Evolutionary conservation across 192 early-diverging fungal genomes (phyloP).

Genomic region (Coemansia erecta): DNA sequence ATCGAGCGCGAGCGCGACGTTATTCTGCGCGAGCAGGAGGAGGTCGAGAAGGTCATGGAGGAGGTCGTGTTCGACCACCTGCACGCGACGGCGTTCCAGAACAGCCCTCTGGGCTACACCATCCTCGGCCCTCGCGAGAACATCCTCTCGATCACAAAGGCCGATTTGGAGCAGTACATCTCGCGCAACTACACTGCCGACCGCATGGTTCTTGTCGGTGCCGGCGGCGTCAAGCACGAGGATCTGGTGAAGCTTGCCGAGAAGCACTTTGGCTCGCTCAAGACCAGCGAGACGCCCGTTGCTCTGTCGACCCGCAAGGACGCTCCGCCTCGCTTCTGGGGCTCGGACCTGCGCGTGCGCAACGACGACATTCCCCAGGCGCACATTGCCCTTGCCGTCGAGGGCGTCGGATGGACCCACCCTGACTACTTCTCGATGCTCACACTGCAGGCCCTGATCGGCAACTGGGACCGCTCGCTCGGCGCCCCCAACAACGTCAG

Average conservation of each 20-base stretch:
- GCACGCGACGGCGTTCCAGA: constrained; percentile 93
- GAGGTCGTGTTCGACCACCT: constrained; percentile 99
- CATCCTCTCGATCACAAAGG: constrained; percentile 84
- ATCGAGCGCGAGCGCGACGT: constrained; percentile 98
- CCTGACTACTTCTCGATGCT: constrained; percentile 96
- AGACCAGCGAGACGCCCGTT: constrained; percentile 56
- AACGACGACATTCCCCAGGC: constrained; percentile 87
- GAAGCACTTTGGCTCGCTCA: constrained; percentile 85
- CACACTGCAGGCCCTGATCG: constrained; percentile 92
- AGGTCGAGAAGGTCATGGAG: constrained; percentile 91
- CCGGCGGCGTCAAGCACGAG: constrained; percentile 93
- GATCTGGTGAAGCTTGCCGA: constrained; percentile 88
- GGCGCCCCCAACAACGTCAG: constrained; percentile 84
- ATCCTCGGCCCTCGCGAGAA: constrained; percentile 94
- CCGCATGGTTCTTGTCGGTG: constrained; percentile 93
- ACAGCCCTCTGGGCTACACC: constrained; percentile 82
- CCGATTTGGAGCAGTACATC: constrained; percentile 87
- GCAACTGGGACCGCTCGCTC: constrained; percentile 94
- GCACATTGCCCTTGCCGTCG: constrained; percentile 96
- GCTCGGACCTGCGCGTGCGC: constrained; percentile 85
- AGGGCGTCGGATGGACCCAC: constrained; percentile 92
- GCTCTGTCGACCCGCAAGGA: constrained; percentile 54
- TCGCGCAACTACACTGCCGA: constrained; percentile 93
- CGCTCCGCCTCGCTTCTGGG: constrained; percentile 75
- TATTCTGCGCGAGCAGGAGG: constrained; percentile 92